phyloP scores from a whole-genome alignment of 2,329 filamentous ascomycete species.

The Lachnellula suecica region DNA sequence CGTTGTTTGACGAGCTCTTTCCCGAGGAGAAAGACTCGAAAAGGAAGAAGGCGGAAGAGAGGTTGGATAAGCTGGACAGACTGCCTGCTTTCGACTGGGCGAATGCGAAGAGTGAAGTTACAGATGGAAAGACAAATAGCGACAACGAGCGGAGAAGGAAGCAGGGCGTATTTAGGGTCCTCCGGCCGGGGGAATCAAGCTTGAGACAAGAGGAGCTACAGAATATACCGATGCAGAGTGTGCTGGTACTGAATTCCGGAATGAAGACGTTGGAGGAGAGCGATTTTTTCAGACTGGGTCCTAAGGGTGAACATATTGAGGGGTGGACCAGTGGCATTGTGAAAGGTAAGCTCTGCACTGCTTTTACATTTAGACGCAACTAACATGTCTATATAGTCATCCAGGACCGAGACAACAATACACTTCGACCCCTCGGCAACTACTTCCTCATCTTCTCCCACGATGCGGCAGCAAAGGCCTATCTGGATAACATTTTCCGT shows the following conservation, averaged over 20 bases:
- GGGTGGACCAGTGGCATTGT: slow-evolving; percentile 65
- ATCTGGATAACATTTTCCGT: slow-evolving; percentile 53
- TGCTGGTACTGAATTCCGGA: slow-evolving; percentile 57
- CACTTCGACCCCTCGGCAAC: slow-evolving; percentile 60
- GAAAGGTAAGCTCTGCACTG: slow-evolving; percentile 52
- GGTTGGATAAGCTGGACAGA: slow-evolving; percentile 25
- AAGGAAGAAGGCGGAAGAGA: slow-evolving; percentile 12
- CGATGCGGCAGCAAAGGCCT: slow-evolving; percentile 57
- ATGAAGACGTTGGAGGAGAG: slow-evolving; percentile 60
- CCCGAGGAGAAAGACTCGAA: slow-evolving; percentile 45
- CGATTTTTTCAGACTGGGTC: slow-evolving; percentile 70
- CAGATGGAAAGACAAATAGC: background rate
- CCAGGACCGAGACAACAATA: slow-evolving; percentile 62
- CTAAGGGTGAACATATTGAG: slow-evolving; percentile 62
- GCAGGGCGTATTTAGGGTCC: too few species aligned
- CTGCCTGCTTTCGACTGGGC: slow-evolving; percentile 30
- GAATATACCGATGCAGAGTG: slow-evolving; percentile 7
- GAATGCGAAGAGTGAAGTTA: background rate
- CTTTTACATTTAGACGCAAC: too few species aligned
- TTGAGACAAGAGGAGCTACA: background rate
- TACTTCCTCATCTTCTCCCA: slow-evolving; percentile 71
- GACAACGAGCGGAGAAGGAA: background rate
- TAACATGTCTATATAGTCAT: too few species aligned
- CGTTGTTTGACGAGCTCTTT: slow-evolving; percentile 51
- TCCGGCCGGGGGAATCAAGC: background rate